A percentile compares a stretch with the other conserved stretches of the same genome.
Conservation (phyloP, 2,329 filamentous ascomycete species). For the Nemania abortiva region DNA sequence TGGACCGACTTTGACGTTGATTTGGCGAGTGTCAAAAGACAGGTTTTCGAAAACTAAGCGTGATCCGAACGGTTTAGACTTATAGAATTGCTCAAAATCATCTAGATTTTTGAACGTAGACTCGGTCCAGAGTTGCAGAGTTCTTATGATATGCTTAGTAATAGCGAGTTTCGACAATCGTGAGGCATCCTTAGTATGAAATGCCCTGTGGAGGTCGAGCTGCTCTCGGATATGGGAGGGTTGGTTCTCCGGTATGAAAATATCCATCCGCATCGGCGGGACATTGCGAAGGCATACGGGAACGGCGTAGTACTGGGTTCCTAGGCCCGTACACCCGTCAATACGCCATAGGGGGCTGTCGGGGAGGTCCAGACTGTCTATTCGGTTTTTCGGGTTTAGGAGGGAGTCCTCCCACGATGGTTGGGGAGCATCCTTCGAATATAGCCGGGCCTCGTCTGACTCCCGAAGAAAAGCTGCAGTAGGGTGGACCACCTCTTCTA, state of each 20-base stretch:
- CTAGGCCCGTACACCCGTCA: slow-evolving; percentile 68
- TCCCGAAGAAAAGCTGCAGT: slow-evolving; percentile 63
- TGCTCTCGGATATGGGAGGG: slow-evolving; percentile 57
- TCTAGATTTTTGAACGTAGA: slow-evolving; percentile 49
- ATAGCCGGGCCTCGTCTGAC: slow-evolving; percentile 26
- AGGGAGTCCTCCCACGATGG: slow-evolving; percentile 61
- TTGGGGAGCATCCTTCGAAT: slow-evolving; percentile 27
- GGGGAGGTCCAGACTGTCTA: slow-evolving; percentile 65
- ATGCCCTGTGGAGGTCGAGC: slow-evolving; percentile 64
- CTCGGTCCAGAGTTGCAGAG: slow-evolving; percentile 64
- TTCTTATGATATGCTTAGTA: slow-evolving; percentile 65
- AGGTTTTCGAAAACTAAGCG: slow-evolving; percentile 67
- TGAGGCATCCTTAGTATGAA: slow-evolving; percentile 65
- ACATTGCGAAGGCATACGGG: slow-evolving; percentile 63
- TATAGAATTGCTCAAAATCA: slow-evolving; percentile 55
- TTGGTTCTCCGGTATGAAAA: slow-evolving; percentile 67
- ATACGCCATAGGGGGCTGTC: slow-evolving; percentile 66
- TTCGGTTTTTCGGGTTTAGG: slow-evolving; percentile 71
- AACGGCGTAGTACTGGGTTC: slow-evolving; percentile 68
- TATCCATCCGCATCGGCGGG: slow-evolving; percentile 67
- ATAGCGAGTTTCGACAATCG: slow-evolving; percentile 64
- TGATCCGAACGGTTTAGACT: slow-evolving; percentile 67
- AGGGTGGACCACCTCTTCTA: slow-evolving; percentile 69
- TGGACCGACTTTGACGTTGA: slow-evolving; percentile 60
- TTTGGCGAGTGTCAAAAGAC: slow-evolving; percentile 60